Evolutionary conservation across 2,329 filamentous ascomycete species (phyloP).

Genomic region (Sporothrix brasiliensis): DNA sequence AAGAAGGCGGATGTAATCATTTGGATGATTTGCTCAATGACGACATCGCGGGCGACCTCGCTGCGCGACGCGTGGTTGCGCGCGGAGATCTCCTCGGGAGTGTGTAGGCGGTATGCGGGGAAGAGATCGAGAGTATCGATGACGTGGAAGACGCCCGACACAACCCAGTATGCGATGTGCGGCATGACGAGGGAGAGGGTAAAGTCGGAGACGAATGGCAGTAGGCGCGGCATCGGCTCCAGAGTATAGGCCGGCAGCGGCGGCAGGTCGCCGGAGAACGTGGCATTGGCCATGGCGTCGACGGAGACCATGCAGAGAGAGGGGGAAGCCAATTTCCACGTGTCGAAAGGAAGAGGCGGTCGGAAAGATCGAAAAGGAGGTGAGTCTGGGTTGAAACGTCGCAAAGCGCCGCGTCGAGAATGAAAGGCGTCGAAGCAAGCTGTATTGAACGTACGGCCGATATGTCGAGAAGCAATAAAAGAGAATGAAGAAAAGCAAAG

Average conservation of each 20-base stretch:
- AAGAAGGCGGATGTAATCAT: conserved; percentile 69
- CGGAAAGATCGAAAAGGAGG: neutral
- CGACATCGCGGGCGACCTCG: conserved; percentile 86
- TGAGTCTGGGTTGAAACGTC: neutral
- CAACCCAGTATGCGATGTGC: conserved; percentile 81
- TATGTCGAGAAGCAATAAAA: conserved; percentile 2
- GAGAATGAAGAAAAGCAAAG: neutral
- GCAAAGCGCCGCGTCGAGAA: neutral
- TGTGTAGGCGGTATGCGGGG: conserved; percentile 90
- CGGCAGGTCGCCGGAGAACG: conserved; percentile 67
- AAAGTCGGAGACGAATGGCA: conserved; percentile 80
- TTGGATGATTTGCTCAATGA: conserved; percentile 91
- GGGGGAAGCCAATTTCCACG: neutral
- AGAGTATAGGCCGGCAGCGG: conserved; percentile 83
- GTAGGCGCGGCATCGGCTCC: conserved; percentile 67
- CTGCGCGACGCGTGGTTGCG: conserved; percentile 83
- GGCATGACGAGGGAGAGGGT: conserved; percentile 75
- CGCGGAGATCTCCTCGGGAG: conserved; percentile 84
- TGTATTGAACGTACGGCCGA: neutral
- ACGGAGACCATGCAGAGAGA: conserved; percentile 46
- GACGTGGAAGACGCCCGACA: conserved; percentile 84
- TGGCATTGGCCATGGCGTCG: conserved; percentile 55
- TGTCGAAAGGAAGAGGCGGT: neutral
- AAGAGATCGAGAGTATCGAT: conserved; percentile 86
- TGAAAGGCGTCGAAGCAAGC: neutral